Conservation (phyloP, 1,284 basidiomycete species). For the Cryptococcus depauperatus region DNA sequence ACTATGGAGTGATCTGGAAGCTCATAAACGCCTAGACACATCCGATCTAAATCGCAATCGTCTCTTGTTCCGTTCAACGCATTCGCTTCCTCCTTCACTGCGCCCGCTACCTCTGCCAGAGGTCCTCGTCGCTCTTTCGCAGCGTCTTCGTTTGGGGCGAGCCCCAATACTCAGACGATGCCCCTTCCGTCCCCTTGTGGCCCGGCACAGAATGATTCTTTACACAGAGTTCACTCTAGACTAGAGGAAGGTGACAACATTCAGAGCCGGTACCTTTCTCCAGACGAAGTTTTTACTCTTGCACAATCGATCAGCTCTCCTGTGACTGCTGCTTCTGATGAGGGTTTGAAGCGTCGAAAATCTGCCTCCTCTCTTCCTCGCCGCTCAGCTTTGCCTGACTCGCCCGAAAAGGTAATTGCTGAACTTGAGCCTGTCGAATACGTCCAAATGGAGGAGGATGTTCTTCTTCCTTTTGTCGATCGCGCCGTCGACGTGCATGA, state of each 20-base stretch:
- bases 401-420: conserved; percentile 18
- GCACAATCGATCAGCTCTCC: conserved; percentile 33
- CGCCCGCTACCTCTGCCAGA: conserved; percentile 27
- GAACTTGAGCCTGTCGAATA: conserved; percentile 45
- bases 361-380: conserved; percentile 12
- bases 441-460: conserved; percentile 38
- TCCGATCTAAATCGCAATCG: conserved; percentile 34
- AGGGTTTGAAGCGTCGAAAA: conserved; percentile 32
- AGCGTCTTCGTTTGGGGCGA: conserved; percentile 27
- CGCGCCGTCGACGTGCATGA: conserved; percentile 36
- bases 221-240: conserved; percentile 13
- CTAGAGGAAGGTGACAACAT: conserved; percentile 14
- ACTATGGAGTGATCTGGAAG: too few relatives aligned
- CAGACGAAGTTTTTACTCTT: conserved; percentile 39
- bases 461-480: conserved; percentile 40
- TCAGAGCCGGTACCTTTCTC: conserved; percentile 29
- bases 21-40: conserved; percentile 12
- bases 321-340: conserved; percentile 15
- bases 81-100: conserved; percentile 9
- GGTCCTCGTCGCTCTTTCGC: conserved; percentile 35
- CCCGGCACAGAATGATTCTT: conserved; percentile 2
- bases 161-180: conserved; percentile 15
- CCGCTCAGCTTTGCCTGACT: not conserved
- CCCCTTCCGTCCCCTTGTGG: not conserved
- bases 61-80: conserved; percentile 24